Evolutionary conservation across 768 basidiomycete species (phyloP), one percentile per base, ranked within the genome.

Genomic region (Tylopilus rubrobrunneus): DNA sequence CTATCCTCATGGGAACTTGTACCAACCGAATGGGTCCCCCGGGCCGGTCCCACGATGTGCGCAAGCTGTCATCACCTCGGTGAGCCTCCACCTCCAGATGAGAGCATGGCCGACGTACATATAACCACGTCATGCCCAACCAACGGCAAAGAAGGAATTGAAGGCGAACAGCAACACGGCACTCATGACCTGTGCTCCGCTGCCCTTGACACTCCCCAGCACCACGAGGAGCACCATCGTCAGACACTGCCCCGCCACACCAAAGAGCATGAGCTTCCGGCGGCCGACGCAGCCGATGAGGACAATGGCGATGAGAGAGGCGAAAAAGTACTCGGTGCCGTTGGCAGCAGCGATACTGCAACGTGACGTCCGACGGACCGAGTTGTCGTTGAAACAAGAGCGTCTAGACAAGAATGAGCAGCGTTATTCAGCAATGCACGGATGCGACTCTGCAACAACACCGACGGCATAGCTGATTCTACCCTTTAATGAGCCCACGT

Each of bases 121-220:
- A n/a, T n/a, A n/a, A n/a, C n/a, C n/a, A n/a, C n/a, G 85, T 83
- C 79, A 85, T 83, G 17, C 84, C 83, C 40, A 87, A 66, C 85
- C 85, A 49, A 84, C 68, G 0, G 84, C 84, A 62, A 87, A 87
- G 71, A 83, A 82, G 15, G 81, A 81, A 66, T 86, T 85, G 75
- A 85, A 87, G n/a, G 84, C 77, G 64, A 87, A 86, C 1, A 87
- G 67, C 3, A 84, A 62, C 34, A 85, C 73, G 0, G 80, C 73
- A 25, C 82, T 81, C 15, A 77, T 72, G 44, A 81, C 70, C 50
- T 81, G 79, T 5, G 80, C 70, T 1, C 73, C 78, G 11, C 68
- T 66, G 31, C 74, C 79, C 48, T 76, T 72, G 48, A 81, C 68
- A 49, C 76, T 78, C 19, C 81, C 83, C 23, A 83, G 71, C 23